Percentiles rank a stretch among this genome's conserved stretches.
Conservation (phyloP, 2,329 filamentous ascomycete species). For the Alternaria sp. region DNA sequence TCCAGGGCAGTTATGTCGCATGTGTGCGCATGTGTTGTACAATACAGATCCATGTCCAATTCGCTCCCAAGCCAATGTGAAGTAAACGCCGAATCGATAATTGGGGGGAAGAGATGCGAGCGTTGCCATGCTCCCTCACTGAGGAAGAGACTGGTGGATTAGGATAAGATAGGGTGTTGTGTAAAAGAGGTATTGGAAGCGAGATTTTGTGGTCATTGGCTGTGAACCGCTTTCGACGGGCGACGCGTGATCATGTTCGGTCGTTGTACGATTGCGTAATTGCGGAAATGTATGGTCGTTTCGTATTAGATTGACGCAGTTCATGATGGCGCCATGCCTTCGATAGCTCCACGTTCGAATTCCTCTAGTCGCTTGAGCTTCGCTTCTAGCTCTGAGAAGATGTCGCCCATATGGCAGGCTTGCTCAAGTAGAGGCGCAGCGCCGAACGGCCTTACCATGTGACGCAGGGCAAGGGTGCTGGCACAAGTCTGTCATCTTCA, state of each 20-base stretch:
- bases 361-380: constrained; percentile 71
- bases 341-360: constrained; percentile 41
- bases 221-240: background rate
- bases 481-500: constrained; percentile 73
- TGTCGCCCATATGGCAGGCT: constrained; percentile 77
- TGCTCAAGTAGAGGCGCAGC: constrained; percentile 72
- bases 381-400: constrained; percentile 69
- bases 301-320: background rate
- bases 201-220: background rate
- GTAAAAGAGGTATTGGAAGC: background rate
- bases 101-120: background rate
- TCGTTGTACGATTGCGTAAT: background rate
- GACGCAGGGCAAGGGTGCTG: constrained; percentile 79
- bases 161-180: background rate
- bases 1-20: background rate
- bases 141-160: background rate
- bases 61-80: background rate
- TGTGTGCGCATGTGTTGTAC: background rate
- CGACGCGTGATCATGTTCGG: background rate
- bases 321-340: constrained; percentile 40
- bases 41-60: background rate
- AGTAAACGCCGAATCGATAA: background rate
- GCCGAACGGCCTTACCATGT: constrained; percentile 78
- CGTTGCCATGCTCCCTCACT: background rate
- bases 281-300: background rate